Percentiles rank a stretch among this genome's conserved stretches.
phyloP scores from a whole-genome alignment of 495 filamentous ascomycete species.

The Xylaria longipes region DNA sequence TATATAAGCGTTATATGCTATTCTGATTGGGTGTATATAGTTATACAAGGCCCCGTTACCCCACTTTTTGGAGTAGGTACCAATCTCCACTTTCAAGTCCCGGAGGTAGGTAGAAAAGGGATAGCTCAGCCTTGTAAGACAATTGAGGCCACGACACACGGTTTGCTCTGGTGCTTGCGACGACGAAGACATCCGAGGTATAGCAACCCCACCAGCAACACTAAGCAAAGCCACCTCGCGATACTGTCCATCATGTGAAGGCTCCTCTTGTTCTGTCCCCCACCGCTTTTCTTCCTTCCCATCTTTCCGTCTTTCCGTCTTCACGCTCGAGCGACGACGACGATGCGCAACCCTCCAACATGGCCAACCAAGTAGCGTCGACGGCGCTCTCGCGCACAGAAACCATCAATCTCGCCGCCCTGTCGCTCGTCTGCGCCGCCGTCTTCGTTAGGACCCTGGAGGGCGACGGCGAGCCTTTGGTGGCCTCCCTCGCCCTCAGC shows the following conservation, averaged over 20 bases:
- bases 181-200: background rate
- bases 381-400: slow-evolving; percentile 69
- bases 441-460: slow-evolving; percentile 82
- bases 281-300: background rate
- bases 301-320: background rate
- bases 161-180: slow-evolving; percentile 15
- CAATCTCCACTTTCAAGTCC: background rate
- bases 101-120: background rate
- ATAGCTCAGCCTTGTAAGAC: slow-evolving; percentile 18
- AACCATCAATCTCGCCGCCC: slow-evolving; percentile 69
- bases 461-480: slow-evolving; percentile 83
- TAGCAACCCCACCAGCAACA: slow-evolving; percentile 12
- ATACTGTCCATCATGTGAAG: slow-evolving; percentile 5
- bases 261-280: background rate
- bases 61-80: background rate
- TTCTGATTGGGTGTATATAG: background rate
- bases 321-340: background rate
- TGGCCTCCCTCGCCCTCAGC: slow-evolving; percentile 86
- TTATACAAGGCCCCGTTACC: background rate
- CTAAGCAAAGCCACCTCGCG: background rate
- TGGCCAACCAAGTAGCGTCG: slow-evolving; percentile 46
- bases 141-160: slow-evolving; percentile 16
- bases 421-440: slow-evolving; percentile 72
- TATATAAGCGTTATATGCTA: background rate
- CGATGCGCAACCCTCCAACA: slow-evolving; percentile 38